Conservation (phyloP, 495 filamentous ascomycete species). For the Lasiosphaeria hispida region DNA sequence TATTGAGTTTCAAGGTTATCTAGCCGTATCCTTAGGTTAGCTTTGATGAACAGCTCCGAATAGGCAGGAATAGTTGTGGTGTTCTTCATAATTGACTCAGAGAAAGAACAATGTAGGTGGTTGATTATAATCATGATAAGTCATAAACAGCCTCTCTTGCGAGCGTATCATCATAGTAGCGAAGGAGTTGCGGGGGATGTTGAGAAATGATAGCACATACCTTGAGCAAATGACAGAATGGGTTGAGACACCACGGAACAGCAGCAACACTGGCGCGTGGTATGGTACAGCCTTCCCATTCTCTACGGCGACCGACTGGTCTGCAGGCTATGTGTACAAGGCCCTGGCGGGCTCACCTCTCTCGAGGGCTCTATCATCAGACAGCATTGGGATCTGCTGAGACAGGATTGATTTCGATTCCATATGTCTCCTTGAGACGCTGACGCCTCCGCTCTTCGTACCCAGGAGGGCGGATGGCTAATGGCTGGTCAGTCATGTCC, state of each 20-base stretch:
- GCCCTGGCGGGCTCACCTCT: conserved; percentile 1
- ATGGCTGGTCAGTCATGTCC: conserved; percentile 26
- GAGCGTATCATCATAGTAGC: conserved; percentile 35
- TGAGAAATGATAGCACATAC: conserved; percentile 15
- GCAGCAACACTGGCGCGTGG: background rate
- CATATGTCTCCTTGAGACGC: conserved; percentile 86
- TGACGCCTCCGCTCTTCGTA: conserved; percentile 83
- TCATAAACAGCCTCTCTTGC: conserved; percentile 52
- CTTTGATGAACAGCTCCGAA: too few relatives aligned
- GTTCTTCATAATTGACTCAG: conserved; percentile 23
- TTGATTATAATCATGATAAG: conserved; percentile 45
- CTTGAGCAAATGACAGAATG: conserved; percentile 7
- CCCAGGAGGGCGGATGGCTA: conserved; percentile 79
- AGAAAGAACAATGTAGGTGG: conserved; percentile 47
- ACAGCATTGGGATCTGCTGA: conserved; percentile 35
- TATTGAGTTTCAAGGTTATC: too few relatives aligned
- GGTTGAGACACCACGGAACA: background rate
- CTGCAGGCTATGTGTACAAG: conserved; percentile 26
- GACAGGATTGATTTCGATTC: conserved; percentile 71
- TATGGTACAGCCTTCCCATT: conserved; percentile 33
- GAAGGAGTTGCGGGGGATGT: background rate
- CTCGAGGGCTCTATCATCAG: conserved; percentile 6
- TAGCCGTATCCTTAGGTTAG: too few relatives aligned
- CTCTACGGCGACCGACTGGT: conserved; percentile 16
- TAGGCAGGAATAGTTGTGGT: too few relatives aligned